phyloP scores from a whole-genome alignment of 257 asterid genomes.

The Solanum okadae region DNA sequence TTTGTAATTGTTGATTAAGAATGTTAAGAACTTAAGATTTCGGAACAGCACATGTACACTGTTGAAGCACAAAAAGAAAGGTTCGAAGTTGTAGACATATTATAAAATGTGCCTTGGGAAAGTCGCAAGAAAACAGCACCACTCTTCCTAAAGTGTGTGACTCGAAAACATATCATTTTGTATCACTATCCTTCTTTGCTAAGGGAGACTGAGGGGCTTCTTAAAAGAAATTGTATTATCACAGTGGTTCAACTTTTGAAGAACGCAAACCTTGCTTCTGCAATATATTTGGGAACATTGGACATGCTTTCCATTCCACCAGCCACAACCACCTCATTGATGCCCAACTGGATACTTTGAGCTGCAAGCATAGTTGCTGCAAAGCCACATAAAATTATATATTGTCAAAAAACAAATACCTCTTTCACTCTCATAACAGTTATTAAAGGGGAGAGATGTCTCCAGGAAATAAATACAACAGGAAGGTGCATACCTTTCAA shows the following conservation, averaged over 20 bases:
- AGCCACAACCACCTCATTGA: constrained; percentile 91
- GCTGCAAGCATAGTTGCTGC: constrained; percentile 95
- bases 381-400: constrained; percentile 12
- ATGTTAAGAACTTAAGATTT: neutral
- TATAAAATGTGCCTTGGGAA: neutral
- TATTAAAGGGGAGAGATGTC: neutral
- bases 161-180: neutral
- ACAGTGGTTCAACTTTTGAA: neutral
- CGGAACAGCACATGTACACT: neutral
- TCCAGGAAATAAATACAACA: neutral
- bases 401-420: neutral
- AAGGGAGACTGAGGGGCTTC: neutral
- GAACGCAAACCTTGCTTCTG: constrained; percentile 81
- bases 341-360: constrained; percentile 90
- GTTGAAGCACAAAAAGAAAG: neutral
- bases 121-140: neutral
- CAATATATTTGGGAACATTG: constrained; percentile 85
- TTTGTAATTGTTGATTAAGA: neutral
- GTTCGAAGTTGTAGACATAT: neutral
- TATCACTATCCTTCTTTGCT: neutral
- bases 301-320: constrained; percentile 99
- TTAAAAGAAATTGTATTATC: neutral
- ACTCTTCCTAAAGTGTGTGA: neutral
- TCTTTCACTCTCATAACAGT: neutral
- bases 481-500: constrained; percentile 68